Base-by-base conservation (phyloP, 495 filamentous ascomycete species). In the Aeminium ludgeri region DNA sequence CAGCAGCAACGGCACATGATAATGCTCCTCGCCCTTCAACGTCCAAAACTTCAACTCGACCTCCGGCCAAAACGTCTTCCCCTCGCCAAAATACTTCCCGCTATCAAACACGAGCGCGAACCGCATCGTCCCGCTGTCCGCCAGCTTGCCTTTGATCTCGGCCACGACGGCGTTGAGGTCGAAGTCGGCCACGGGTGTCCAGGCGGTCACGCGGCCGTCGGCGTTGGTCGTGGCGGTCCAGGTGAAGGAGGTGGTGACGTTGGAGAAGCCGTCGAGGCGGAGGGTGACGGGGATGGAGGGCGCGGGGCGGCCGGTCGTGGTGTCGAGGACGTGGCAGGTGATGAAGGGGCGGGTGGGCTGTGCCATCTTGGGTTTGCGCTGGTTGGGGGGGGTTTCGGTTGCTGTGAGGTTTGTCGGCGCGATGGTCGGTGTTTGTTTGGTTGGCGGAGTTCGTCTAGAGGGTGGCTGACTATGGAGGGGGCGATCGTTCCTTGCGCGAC, bases 1-100 rank as follows among this genome's bases (percentile, higher is more conserved):
- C 62, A 97, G 56, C 57, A 97, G 51, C 56, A 97, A 63, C 19
- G 89, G 89, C 3, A 97, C 80, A 71, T 97, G 89, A 52, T 86
- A 95, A 62, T 91, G 81, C 63, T 56, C 53, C 23, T 48, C 46
- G 40, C 40, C 40, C 42, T 37, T 80, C 70, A 10, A 65, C 74
- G 20, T 59, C 33, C 70, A 72, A 58, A 97, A 94, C 39, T 73
- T 73, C 30, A 97, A 71, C 58, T 78, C 75, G n/a, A 95, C 85
- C 62, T 86, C 80, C 18, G 83, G 84, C 58, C 83, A 95, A 57
- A 97, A 95, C 3, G 83, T 85, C 41, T 74, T 71, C 0, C 63
- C 72, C 45, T 72, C 65, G 44, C 80, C 81, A 55, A 76, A 93
- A 64, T 89, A 92, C 13, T 57, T 62, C 25, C 70, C 80, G 10